Evolutionary conservation across 768 basidiomycete genomes (phyloP).

Genomic region (Paxillus ammoniavirescens): DNA sequence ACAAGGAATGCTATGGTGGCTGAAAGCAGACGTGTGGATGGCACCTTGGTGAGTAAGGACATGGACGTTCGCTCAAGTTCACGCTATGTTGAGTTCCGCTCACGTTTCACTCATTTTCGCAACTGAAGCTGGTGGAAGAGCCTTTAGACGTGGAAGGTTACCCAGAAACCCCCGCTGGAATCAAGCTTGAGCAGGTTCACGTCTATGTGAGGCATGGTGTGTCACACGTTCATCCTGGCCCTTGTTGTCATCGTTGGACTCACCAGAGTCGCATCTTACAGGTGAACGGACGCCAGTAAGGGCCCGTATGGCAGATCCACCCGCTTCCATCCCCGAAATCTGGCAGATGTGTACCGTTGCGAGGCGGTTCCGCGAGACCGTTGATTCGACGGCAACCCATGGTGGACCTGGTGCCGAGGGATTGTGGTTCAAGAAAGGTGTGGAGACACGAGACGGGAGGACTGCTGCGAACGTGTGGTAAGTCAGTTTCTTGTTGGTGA

Average conservation of each 20-base stretch:
- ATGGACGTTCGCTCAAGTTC: not conserved
- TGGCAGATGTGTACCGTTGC: conserved; percentile 67
- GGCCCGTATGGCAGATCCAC: conserved; percentile 56
- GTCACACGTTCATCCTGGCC: conserved; percentile 17
- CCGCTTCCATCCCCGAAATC: conserved; percentile 63
- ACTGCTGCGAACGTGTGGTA: conserved; percentile 63
- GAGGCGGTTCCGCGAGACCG: conserved; percentile 47
- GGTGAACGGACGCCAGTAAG: conserved; percentile 81
- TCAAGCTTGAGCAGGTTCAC: conserved; percentile 70
- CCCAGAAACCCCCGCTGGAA: conserved; percentile 50
- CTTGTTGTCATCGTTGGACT: not conserved
- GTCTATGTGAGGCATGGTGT: conserved; percentile 73
- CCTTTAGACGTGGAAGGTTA: conserved; percentile 62
- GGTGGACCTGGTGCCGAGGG: conserved; percentile 18
- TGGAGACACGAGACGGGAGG: conserved; percentile 58
- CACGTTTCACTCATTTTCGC: not conserved
- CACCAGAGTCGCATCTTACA: conserved; percentile 23
- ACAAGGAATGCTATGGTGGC: not conserved
- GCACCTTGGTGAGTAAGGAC: conserved; percentile 11
- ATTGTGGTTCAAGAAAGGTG: conserved; percentile 43
- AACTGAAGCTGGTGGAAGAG: conserved; percentile 33
- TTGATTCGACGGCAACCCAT: conserved; percentile 24
- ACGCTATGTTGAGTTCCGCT: not conserved
- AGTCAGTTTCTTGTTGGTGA: conserved; percentile 17
- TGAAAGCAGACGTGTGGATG: not conserved